Base-by-base conservation (phyloP, 441 rosid genomes). In the Isatis lusitanica region DNA sequence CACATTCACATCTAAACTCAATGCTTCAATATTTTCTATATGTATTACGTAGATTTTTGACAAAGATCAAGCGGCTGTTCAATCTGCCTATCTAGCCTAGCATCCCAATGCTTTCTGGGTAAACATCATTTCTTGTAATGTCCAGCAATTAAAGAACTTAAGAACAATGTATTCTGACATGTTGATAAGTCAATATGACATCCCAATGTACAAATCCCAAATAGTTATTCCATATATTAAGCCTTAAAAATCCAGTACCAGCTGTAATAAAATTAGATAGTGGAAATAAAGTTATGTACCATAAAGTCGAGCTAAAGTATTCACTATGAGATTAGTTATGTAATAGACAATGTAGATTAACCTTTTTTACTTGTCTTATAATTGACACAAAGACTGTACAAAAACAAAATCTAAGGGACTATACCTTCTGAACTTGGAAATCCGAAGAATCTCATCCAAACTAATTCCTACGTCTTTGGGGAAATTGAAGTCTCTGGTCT, bases 51-150 rank as follows among this genome's bases (percentile, higher is more conserved):
- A 94, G 98, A 91, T 94, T 31, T 52, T 87, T 46, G 92, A 85
- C 40, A 73, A 84, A 58, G 92, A 92, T 63, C 78, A 26, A 57
- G 84, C 83, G 67, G 80, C 92, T 43, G 59, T 80, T 74, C 92
- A 90, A 72, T 73, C 89, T 81, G 85, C 91, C 28, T 94, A 90
- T 85, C 74, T 94, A 77, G 86, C 90, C 58, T 91, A 85, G 85
- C 97, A 94, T 78, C 96, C 98, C 9, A 87, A 73, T 77, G 98
- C 98, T 58, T 90, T 94, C 63, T 86, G 98, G 97, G 97, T 94
- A 90, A 79, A 24, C 43, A 7, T 75, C 33, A 63, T 24, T 44
- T 67, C 70, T 73, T 51, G 10, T n/a, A 10, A 46, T 38, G 50
- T 39, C 30, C 50, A 10, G 35, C 74, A 66, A 66, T 30, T 58